Percentiles rank a stretch among this genome's conserved stretches.
These are phyloP conservation scores for Quercus agrifolia DNA, from an alignment of 306 rosid genomes.

Conservation along the genomic window DNA sequence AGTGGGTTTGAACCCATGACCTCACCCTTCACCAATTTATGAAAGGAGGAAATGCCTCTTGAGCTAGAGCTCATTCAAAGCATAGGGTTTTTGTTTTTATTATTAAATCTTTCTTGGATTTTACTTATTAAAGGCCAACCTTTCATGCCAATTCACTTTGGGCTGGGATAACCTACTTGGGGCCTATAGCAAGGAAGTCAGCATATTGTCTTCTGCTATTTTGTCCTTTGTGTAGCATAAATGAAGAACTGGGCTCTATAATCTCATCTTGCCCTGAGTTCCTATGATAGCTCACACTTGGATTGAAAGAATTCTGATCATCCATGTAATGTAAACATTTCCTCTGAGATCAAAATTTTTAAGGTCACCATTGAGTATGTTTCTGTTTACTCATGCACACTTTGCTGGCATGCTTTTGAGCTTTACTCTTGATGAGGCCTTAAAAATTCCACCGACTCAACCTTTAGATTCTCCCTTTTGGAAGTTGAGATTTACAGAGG, in stretches of 20 bases:
- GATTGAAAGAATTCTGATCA: background rate
- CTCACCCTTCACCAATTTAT: too few species aligned
- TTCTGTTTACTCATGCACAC: background rate
- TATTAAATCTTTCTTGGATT: background rate
- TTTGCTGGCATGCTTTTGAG: background rate
- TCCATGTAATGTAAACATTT: background rate
- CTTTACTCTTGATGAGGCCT: background rate
- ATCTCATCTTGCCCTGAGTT: background rate
- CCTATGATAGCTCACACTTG: background rate
- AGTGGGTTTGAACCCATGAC: too few species aligned
- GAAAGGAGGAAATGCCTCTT: too few species aligned
- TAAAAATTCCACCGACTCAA: background rate
- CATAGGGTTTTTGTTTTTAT: background rate
- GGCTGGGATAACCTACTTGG: background rate
- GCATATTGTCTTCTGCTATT: background rate
- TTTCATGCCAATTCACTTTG: background rate
- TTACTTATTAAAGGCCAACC: background rate
- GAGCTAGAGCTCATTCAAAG: too few species aligned
- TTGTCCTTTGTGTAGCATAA: background rate
- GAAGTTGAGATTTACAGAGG: background rate
- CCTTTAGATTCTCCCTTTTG: conserved; percentile 3
- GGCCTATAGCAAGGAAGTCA: background rate
- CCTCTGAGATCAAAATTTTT: background rate
- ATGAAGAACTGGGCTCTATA: background rate
- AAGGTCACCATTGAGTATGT: background rate